Conservation (phyloP, 2,329 filamentous ascomycete genomes). For the Exserohilum rostratum region DNA sequence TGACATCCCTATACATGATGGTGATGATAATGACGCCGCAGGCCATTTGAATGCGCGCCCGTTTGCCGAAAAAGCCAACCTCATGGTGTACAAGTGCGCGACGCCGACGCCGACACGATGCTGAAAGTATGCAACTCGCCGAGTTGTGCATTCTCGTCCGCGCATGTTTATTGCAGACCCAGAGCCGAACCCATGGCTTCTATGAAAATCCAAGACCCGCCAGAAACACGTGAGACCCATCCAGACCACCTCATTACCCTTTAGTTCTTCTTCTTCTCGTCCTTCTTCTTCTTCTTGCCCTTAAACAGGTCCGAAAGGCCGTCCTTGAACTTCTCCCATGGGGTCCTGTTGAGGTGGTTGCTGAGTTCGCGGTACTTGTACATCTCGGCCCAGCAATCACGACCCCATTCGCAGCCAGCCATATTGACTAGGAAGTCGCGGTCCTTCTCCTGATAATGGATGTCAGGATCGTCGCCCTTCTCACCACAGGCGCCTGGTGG, state of each 20-base stretch:
- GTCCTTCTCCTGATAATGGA: constrained; percentile 86
- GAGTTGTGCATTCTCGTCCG: constrained; percentile 11
- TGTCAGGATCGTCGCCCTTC: constrained; percentile 72
- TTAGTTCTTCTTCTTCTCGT: constrained; percentile 24
- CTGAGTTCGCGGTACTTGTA: constrained; percentile 92
- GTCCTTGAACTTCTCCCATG: constrained; percentile 72
- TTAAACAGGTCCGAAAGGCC: constrained; percentile 50
- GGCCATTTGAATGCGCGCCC: neutral
- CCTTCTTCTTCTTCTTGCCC: constrained; percentile 36
- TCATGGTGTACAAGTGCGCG: constrained; percentile 9
- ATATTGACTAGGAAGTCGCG: constrained; percentile 97
- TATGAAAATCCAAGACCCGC: constrained; percentile 14
- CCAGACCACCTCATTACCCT: neutral
- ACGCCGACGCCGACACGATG: constrained; percentile 9
- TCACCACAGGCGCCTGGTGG: constrained; percentile 87
- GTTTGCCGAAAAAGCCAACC: constrained; percentile 4
- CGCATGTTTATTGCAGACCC: constrained; percentile 17
- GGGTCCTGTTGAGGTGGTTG: constrained; percentile 83
- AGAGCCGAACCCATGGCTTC: constrained; percentile 10
- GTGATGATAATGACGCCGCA: constrained; percentile 1
- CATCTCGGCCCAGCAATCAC: constrained; percentile 98
- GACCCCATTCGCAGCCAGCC: constrained; percentile 95
- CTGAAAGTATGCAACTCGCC: constrained; percentile 12
- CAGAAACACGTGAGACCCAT: no score
- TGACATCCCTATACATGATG: neutral